Evolutionary conservation across 2,329 filamentous ascomycete genomes (phyloP).

Genomic region (Cercospora sp.): DNA sequence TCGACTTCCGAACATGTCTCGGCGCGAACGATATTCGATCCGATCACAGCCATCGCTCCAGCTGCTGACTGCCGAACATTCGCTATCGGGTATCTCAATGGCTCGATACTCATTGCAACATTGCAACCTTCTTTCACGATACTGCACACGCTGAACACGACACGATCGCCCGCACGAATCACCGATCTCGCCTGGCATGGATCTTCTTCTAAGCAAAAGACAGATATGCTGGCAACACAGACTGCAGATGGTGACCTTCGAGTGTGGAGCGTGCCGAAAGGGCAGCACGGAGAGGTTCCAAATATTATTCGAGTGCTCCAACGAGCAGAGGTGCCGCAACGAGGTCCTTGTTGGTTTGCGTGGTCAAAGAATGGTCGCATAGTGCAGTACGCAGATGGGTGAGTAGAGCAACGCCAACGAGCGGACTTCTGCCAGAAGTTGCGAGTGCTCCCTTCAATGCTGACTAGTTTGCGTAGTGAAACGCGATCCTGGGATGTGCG

Average conservation of each 20-base stretch:
- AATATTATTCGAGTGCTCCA: slow-evolving; percentile 88
- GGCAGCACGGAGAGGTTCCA: slow-evolving; percentile 67
- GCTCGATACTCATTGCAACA: slow-evolving; percentile 85
- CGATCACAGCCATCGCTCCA: slow-evolving; percentile 90
- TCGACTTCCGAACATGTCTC: slow-evolving; percentile 90
- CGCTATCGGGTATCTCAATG: slow-evolving; percentile 95
- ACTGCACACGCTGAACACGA: slow-evolving; percentile 85
- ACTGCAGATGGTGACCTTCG: slow-evolving; percentile 87
- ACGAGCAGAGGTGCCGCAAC: slow-evolving; percentile 69
- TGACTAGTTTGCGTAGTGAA: slow-evolving; percentile 55
- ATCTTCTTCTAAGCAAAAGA: slow-evolving; percentile 92
- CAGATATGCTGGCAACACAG: slow-evolving; percentile 95
- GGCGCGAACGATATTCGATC: slow-evolving; percentile 87
- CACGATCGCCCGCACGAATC: slow-evolving; percentile 80
- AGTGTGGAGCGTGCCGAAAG: slow-evolving; percentile 95
- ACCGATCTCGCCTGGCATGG: slow-evolving; percentile 91
- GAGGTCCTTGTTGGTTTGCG: slow-evolving; percentile 89
- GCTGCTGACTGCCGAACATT: slow-evolving; percentile 89
- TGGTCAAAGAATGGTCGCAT: slow-evolving; percentile 99
- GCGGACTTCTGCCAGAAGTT: not conserved
- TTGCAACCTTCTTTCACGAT: slow-evolving; percentile 92
- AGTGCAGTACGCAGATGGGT: slow-evolving; percentile 89
- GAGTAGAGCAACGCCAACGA: slow-evolving; percentile 46
- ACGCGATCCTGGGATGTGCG: slow-evolving; percentile 95
- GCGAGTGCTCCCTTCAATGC: not conserved